These are phyloP conservation scores for Pythium rishiriense DNA, from an alignment of 352 stramenopile genomes.

Conservation along the genomic window DNA sequence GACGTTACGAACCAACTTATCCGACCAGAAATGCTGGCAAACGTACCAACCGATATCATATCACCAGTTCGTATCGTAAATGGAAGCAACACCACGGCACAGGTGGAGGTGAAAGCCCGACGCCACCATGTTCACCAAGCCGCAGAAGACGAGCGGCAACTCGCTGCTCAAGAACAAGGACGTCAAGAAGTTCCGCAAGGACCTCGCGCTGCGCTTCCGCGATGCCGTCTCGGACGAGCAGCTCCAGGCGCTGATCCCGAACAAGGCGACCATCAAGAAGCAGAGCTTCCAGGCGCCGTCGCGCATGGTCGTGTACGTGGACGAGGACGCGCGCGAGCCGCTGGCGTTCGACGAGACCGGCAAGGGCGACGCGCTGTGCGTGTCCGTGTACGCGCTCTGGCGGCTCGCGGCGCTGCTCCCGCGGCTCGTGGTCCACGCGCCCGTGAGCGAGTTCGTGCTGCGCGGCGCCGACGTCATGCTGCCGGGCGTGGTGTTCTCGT, in stretches of 20 bases:
- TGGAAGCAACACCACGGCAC: neutral
- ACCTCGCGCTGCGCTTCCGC: slow-evolving; percentile 43
- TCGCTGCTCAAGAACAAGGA: slow-evolving; percentile 85
- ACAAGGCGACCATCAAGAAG: slow-evolving; percentile 53
- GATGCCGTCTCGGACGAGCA: slow-evolving; percentile 37
- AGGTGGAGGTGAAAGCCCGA: too few relatives aligned
- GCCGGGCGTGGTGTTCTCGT: slow-evolving; percentile 72
- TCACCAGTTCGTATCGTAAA: slow-evolving; percentile 3
- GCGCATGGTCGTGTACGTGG: slow-evolving; percentile 66
- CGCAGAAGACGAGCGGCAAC: slow-evolving; percentile 74
- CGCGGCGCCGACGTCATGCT: slow-evolving; percentile 85
- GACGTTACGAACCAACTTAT: neutral
- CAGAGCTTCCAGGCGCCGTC: slow-evolving; percentile 79
- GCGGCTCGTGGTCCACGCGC: slow-evolving; percentile 63
- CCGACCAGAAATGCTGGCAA: too few relatives aligned
- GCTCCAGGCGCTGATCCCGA: slow-evolving; percentile 41
- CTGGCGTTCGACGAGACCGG: slow-evolving; percentile 73
- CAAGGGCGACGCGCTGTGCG: slow-evolving; percentile 59
- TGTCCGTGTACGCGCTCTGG: slow-evolving; percentile 78
- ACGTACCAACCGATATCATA: neutral
- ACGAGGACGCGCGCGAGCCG: slow-evolving; percentile 59
- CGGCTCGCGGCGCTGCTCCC: slow-evolving; percentile 46
- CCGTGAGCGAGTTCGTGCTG: slow-evolving; percentile 80
- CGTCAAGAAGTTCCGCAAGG: slow-evolving; percentile 80
- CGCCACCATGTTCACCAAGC: slow-evolving; percentile 76